Base-by-base conservation (phyloP, 192 early-diverging fungal species). In the Allomyces macrogynus region DNA sequence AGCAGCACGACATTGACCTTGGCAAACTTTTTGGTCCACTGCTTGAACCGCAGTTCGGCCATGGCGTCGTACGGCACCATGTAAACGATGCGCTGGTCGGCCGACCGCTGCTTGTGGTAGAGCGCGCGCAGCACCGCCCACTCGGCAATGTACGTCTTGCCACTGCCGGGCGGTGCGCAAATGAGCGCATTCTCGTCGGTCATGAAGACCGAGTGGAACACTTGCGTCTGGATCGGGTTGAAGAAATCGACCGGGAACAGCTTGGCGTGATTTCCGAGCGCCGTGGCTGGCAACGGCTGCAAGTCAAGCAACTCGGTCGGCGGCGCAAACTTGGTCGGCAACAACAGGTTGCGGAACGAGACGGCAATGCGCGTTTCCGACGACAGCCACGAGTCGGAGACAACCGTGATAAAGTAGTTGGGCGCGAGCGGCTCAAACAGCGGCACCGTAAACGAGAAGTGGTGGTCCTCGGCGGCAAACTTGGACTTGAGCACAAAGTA, bases 141-240 rank as follows among this genome's bases (percentile, higher is more conserved):
- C 74, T 99, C 96, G 10, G 92, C 93, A 61, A 84, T 89, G 11
- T 92, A 80, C 20, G 94, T 95, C 79, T 97, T 97, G 32, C 96
- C 96, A n/a, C 79, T 80, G 14, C 94, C 94, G 16, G 91, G 84
- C 64, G 96, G 85, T 1, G 94, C 93, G 60, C 92, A 90, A 60
- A 99, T 74, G 67, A 99, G 88, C 0, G 85, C 82, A 67, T 89
- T 95, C 23, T 96, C 89, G 64, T 96, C 92, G 10, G 82, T 77
- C 42, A 77, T 78, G 72, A 93, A 99, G 42, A 95, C 72, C 18
- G 92, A 72, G 68, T 97, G 87, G 76, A 97, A 96, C 1, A 85
- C 82, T 71, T 97, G 94, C 1, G 94, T 94, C 77, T 99, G 96
- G 54, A 99, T 86, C 14, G 94, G 89, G 70, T 96, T 97, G 73